phyloP scores from a whole-genome alignment of 208 protist genomes.

The Acanthamoeba triangularis region DNA sequence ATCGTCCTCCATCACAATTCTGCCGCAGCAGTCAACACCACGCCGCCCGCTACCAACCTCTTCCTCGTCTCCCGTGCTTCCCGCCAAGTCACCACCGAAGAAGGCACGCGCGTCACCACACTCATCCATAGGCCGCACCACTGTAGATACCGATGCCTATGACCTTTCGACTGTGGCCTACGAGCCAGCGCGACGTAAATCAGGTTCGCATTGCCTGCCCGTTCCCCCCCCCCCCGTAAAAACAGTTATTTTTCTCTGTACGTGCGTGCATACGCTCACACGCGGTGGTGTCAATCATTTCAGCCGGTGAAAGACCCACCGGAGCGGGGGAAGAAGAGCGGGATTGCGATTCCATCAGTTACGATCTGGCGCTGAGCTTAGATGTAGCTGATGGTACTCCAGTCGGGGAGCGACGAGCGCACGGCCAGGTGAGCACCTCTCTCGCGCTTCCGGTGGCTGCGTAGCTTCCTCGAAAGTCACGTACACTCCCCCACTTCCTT shows the following conservation, averaged over 20 bases:
- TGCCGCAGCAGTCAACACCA: not conserved
- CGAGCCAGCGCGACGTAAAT: not conserved
- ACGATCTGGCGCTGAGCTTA: not conserved
- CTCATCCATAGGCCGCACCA: not conserved
- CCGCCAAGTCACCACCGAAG: not conserved
- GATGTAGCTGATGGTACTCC: not conserved
- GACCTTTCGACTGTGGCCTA: slow-evolving; percentile 51
- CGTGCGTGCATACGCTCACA: too few relatives aligned
- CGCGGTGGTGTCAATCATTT: not conserved
- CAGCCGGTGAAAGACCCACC: not conserved
- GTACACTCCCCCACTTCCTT: not conserved
- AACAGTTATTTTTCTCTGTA: not conserved
- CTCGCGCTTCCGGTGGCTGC: not conserved
- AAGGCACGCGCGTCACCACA: not conserved
- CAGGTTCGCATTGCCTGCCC: not conserved
- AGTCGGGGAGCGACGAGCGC: not conserved
- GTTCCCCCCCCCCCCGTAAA: too few relatives aligned
- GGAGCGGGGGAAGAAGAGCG: not conserved
- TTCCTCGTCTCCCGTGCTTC: not conserved
- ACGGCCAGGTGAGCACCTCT: not conserved
- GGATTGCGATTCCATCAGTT: not conserved
- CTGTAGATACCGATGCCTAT: not conserved
- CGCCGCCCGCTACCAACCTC: not conserved
- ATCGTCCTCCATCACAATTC: not conserved
- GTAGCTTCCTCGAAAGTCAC: not conserved